These are phyloP conservation scores for Colletotrichum neosansevieriae DNA, from an alignment of 2,329 filamentous ascomycete species.

Conservation along the genomic window DNA sequence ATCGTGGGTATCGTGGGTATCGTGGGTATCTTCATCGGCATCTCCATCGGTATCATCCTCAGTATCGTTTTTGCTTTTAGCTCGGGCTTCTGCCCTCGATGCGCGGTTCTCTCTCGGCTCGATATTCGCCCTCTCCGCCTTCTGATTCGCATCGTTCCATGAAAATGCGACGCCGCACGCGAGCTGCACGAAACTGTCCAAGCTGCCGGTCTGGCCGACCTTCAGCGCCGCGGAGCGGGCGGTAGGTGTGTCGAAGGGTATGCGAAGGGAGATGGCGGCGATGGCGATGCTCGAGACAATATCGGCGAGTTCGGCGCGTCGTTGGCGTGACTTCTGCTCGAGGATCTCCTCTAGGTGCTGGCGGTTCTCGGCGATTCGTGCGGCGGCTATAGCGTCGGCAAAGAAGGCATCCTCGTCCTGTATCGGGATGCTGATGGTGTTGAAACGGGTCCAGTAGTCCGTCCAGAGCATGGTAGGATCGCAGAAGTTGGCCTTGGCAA, in stretches of 20 bases:
- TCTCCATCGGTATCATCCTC: not conserved
- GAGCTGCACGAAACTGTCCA: slow-evolving; percentile 36
- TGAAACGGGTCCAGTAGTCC: slow-evolving; percentile 33
- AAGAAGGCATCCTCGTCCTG: slow-evolving; percentile 36
- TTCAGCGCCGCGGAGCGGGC: slow-evolving; percentile 22
- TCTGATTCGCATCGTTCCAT: not conserved
- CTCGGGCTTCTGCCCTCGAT: not conserved
- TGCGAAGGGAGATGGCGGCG: not conserved
- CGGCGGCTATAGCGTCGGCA: slow-evolving; percentile 32
- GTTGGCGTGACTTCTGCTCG: slow-evolving; percentile 12
- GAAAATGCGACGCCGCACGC: slow-evolving; percentile 8
- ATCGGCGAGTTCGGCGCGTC: slow-evolving; percentile 16
- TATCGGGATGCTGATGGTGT: slow-evolving; percentile 35
- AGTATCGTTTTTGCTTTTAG: not conserved
- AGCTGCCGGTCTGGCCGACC: slow-evolving; percentile 29
- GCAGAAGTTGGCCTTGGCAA: slow-evolving; percentile 28
- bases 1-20: slow-evolving; percentile 1
- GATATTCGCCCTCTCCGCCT: not conserved
- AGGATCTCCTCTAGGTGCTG: slow-evolving; percentile 34
- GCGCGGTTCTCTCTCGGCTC: not conserved
- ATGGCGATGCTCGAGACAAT: slow-evolving; percentile 8
- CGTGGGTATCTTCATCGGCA: not conserved
- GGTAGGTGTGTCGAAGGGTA: not conserved
- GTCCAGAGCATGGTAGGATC: slow-evolving; percentile 17
- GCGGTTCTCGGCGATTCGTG: slow-evolving; percentile 20